These are phyloP conservation scores for Laburnicola sp. DNA, from an alignment of 2,329 filamentous ascomycete genomes.

Conservation along the genomic window DNA sequence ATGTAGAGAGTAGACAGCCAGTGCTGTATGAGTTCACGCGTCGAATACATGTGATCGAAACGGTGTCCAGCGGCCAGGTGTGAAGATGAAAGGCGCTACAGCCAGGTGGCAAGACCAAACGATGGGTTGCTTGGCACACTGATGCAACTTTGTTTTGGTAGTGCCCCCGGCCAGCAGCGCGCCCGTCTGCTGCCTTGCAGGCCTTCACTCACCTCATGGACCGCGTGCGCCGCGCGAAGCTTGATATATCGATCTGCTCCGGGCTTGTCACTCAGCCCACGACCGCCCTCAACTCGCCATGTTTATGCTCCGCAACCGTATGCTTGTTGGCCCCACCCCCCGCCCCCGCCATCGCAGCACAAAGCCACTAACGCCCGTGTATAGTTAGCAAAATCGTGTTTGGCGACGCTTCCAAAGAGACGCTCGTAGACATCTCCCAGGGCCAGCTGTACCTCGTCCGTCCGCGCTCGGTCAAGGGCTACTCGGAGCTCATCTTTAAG, in stretches of 20 bases:
- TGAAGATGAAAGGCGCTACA: conserved; percentile 2
- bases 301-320: conserved; percentile 48
- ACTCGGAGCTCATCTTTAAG: conserved; percentile 98
- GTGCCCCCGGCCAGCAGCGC: conserved; percentile 11
- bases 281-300: conserved; percentile 29
- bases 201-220: conserved; percentile 17
- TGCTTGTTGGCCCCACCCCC: conserved; percentile 31
- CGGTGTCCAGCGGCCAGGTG: neutral
- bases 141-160: conserved; percentile 13
- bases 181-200: conserved; percentile 23
- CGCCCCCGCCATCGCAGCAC: conserved; percentile 33
- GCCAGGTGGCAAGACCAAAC: conserved; percentile 7
- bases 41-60: neutral
- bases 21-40: neutral
- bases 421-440: conserved; percentile 90
- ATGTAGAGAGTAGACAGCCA: conserved; percentile 18
- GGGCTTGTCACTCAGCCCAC: conserved; percentile 14
- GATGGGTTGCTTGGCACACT: conserved; percentile 13
- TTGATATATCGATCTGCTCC: conserved; percentile 20
- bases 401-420: conserved; percentile 83
- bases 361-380: conserved; percentile 25
- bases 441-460: conserved; percentile 97
- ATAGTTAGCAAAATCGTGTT: conserved; percentile 92
- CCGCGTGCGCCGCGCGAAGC: conserved; percentile 18
- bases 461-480: conserved; percentile 92